Evolutionary conservation across 2,329 filamentous ascomycete species (phyloP).

Genomic region (Arthroderma sp.): DNA sequence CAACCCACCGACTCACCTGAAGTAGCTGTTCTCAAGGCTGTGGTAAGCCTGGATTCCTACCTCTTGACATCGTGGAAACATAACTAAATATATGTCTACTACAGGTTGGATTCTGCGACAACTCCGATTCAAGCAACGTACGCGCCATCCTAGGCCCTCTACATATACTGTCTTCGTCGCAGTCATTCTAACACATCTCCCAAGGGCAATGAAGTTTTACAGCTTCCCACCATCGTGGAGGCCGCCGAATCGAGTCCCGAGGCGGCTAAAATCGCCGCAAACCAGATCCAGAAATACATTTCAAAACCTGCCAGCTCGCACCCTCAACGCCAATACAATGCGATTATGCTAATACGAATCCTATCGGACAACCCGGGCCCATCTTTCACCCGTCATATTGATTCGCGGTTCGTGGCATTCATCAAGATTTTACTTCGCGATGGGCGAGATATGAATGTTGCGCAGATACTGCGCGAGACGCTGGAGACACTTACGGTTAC

Average conservation of each 20-base stretch:
- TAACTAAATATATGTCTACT: background rate
- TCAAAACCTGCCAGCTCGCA: slow-evolving; percentile 53
- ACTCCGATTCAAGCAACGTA: background rate
- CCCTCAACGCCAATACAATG: slow-evolving; percentile 80
- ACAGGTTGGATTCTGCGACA: background rate
- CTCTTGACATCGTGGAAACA: background rate
- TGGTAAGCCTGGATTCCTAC: background rate
- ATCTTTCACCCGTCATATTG: slow-evolving; percentile 82
- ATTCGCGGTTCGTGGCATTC: slow-evolving; percentile 67
- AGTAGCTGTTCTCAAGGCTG: background rate
- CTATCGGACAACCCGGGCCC: slow-evolving; percentile 80
- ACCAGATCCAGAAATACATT: slow-evolving; percentile 70
- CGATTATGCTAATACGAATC: slow-evolving; percentile 89
- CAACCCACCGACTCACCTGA: background rate
- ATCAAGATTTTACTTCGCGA: slow-evolving; percentile 62
- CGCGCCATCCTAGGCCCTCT: background rate
- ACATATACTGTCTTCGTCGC: background rate
- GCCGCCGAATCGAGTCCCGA: slow-evolving; percentile 81
- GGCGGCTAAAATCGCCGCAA: slow-evolving; percentile 70
- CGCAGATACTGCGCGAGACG: slow-evolving; percentile 78
- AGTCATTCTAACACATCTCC: slow-evolving; percentile 3
- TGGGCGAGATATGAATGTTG: slow-evolving; percentile 61
- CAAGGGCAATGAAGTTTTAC: slow-evolving; percentile 78
- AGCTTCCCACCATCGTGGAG: slow-evolving; percentile 87
- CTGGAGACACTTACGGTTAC: slow-evolving; percentile 63